phyloP scores from a whole-genome alignment of 192 early-diverging fungal genomes.

The Linderina pennispora region DNA sequence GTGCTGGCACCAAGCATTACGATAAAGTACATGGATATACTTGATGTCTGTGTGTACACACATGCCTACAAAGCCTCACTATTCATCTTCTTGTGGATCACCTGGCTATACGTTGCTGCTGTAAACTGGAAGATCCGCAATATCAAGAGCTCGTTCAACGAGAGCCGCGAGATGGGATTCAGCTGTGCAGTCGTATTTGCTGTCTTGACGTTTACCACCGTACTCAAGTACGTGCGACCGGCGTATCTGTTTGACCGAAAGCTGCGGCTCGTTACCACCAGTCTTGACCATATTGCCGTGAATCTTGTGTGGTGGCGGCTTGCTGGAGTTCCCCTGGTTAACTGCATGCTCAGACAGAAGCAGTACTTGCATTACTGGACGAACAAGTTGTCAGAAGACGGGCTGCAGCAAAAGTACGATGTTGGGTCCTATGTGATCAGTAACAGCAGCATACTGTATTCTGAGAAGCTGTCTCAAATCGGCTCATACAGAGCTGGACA shows the following conservation, averaged over 20 bases:
- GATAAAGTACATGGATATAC: conserved; percentile 13
- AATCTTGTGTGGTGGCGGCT: conserved; percentile 44
- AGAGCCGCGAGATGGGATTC: conserved; percentile 33
- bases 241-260: conserved; percentile 29
- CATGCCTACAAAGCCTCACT: conserved; percentile 19
- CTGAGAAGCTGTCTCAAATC: no score
- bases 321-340: conserved; percentile 29
- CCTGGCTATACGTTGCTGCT: conserved; percentile 24
- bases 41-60: conserved; percentile 33
- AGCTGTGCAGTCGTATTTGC: conserved; percentile 30
- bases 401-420: conserved; percentile 37
- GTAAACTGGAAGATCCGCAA: conserved; percentile 38
- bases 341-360: conserved; percentile 20
- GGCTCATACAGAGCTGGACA: no score
- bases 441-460: no score
- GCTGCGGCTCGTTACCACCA: conserved; percentile 21
- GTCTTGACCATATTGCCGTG: conserved; percentile 30
- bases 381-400: conserved; percentile 21
- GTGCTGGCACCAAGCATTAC: conserved; percentile 16
- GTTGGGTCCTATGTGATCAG: conserved; percentile 10
- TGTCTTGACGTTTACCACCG: conserved; percentile 25
- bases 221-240: conserved; percentile 14
- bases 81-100: conserved; percentile 31
- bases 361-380: conserved; percentile 30
- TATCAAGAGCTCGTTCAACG: conserved; percentile 48